phyloP scores from a whole-genome alignment of 2,329 filamentous ascomycete genomes.

The Phoma sp. region DNA sequence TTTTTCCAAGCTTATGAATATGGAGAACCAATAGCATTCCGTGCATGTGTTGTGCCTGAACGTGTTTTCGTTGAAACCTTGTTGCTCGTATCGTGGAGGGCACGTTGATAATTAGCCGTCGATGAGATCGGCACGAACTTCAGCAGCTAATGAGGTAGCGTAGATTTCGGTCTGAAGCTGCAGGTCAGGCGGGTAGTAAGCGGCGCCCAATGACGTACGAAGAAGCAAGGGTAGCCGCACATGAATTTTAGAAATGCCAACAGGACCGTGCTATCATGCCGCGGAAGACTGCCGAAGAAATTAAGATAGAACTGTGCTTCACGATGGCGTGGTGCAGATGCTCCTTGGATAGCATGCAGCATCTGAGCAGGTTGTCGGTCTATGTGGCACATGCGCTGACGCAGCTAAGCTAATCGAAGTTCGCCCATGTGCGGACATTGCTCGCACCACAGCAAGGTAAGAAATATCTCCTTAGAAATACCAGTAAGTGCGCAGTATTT shows the following conservation, averaged over 20 bases:
- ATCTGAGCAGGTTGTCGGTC: too few relatives aligned
- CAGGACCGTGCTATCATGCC: slow-evolving; percentile 8
- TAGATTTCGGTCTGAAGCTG: slow-evolving; percentile 12
- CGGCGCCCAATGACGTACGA: slow-evolving; percentile 15
- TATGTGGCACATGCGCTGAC: background rate
- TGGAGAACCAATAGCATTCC: background rate
- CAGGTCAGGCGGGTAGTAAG: slow-evolving; percentile 19
- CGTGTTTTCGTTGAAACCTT: background rate
- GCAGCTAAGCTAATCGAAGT: background rate
- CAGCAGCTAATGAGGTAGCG: slow-evolving; percentile 16
- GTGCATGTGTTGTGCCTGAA: background rate
- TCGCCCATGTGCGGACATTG: background rate
- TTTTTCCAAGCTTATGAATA: background rate
- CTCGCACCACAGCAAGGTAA: background rate
- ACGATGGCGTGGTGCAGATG: too few relatives aligned
- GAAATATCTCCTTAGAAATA: background rate
- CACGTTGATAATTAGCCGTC: background rate
- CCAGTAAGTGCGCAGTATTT: background rate
- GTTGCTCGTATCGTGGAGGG: background rate
- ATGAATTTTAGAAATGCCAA: background rate
- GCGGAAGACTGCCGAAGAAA: slow-evolving; percentile 1
- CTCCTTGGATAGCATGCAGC: too few relatives aligned
- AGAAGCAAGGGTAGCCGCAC: slow-evolving; percentile 8
- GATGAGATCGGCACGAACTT: background rate
- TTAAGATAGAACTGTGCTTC: background rate